Evolutionary conservation across 345 rosid genomes (phyloP).

Genomic region (Salix dunnii): DNA sequence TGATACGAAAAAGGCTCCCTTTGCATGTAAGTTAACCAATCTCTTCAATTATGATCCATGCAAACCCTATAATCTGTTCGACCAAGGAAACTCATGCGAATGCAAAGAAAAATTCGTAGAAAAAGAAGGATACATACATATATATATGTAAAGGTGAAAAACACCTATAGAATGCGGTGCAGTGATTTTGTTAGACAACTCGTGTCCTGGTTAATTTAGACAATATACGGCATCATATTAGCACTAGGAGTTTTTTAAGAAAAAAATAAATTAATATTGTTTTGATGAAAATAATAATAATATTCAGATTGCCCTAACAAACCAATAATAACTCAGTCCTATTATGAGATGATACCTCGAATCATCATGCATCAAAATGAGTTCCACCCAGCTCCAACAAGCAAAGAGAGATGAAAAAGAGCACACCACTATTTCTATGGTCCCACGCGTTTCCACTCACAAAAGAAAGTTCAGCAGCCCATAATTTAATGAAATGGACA

Average conservation of each 20-base stretch:
- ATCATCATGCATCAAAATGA: not conserved
- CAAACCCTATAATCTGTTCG: not conserved
- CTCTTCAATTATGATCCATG: not conserved
- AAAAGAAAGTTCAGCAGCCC: not conserved
- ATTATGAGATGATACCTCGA: no score
- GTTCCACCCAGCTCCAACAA: not conserved
- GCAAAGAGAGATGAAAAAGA: not conserved
- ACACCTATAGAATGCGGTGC: conserved; percentile 19
- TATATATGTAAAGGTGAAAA: not conserved
- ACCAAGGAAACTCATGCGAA: conserved; percentile 19
- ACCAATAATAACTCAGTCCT: no score
- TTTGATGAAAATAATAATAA: no score
- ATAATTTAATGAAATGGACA: conserved; percentile 11
- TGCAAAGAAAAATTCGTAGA: not conserved
- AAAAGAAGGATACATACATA: not conserved
- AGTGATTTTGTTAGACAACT: not conserved
- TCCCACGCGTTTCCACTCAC: conserved; percentile 30
- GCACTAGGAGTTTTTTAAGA: no score
- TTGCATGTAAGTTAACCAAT: no score
- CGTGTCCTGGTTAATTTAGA: no score
- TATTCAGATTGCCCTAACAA: no score
- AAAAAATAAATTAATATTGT: no score
- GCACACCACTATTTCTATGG: not conserved
- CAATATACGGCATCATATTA: no score
- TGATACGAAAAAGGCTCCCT: no score